These are phyloP conservation scores for Ogataea hybrid DNA, from an alignment of 1,139 yeast species.

Conservation along the genomic window DNA sequence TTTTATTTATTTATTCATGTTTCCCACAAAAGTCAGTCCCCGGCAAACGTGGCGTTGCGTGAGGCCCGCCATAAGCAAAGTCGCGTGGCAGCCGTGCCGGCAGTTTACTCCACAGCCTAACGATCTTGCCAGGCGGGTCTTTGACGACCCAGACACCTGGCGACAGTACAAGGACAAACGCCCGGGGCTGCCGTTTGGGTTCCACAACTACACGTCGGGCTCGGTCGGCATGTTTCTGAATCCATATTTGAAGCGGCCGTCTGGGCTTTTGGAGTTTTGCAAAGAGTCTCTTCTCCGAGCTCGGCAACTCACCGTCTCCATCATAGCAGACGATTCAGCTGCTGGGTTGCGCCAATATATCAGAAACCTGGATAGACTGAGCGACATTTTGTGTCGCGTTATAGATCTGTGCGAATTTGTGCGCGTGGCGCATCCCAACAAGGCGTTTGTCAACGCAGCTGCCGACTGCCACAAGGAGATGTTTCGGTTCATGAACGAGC, in stretches of 20 bases:
- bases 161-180: slow-evolving; percentile 22
- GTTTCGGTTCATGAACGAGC: slow-evolving; percentile 91
- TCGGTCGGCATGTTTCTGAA: slow-evolving; percentile 73
- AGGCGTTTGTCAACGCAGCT: slow-evolving; percentile 71
- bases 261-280: slow-evolving; percentile 70
- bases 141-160: slow-evolving; percentile 48
- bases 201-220: slow-evolving; percentile 26
- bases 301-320: slow-evolving; percentile 52
- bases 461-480: slow-evolving; percentile 84
- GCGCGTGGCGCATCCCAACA: slow-evolving; percentile 82
- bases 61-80: not conserved
- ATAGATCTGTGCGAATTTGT: slow-evolving; percentile 94
- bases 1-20: not conserved
- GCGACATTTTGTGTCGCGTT: slow-evolving; percentile 87
- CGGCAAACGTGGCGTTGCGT: slow-evolving; percentile 2
- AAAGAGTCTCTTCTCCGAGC: slow-evolving; percentile 62
- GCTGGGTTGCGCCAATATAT: slow-evolving; percentile 56
- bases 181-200: slow-evolving; percentile 18
- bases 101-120: not conserved
- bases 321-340: slow-evolving; percentile 46
- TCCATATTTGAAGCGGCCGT: slow-evolving; percentile 62
- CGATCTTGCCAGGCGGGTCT: slow-evolving; percentile 36
- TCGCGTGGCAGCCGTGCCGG: not conserved
- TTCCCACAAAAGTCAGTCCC: slow-evolving; percentile 2
- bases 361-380: slow-evolving; percentile 71